Evolutionary conservation across 2,329 filamentous ascomycete genomes (phyloP).

Genomic region (Claviceps sp.): DNA sequence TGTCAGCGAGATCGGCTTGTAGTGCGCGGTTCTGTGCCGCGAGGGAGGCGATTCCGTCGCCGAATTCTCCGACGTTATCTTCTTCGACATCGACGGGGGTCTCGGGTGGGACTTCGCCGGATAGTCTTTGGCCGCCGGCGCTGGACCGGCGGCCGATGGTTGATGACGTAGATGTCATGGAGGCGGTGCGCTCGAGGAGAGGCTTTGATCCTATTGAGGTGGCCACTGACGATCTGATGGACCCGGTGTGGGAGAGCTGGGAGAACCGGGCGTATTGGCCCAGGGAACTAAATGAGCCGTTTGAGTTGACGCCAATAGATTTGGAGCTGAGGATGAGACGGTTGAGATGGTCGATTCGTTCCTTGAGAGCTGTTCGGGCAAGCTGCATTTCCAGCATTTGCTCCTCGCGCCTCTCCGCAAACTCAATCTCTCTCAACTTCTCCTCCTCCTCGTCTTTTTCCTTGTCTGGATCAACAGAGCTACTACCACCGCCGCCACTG

Average conservation of each 20-base stretch:
- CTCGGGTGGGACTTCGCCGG: constrained; percentile 26
- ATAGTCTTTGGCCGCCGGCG: constrained; percentile 25
- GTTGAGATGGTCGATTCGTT: constrained; percentile 94
- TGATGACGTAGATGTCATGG: constrained; percentile 50
- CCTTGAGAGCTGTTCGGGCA: constrained; percentile 86
- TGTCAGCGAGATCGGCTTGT: constrained; percentile 89
- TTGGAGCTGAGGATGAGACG: constrained; percentile 90
- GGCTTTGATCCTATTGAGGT: constrained; percentile 41
- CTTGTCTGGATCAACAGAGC: constrained; percentile 34
- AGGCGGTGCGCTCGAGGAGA: constrained; percentile 49
- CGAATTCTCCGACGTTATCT: constrained; percentile 66
- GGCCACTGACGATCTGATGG: constrained; percentile 56
- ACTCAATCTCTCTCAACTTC: constrained; percentile 61
- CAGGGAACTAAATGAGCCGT: constrained; percentile 56
- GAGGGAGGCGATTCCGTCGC: constrained; percentile 72
- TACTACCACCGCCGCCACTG: constrained; percentile 37
- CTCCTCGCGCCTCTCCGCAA: constrained; percentile 79
- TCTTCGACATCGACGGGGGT: constrained; percentile 41
- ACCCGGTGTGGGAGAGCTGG: constrained; percentile 39
- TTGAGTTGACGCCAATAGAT: constrained; percentile 81
- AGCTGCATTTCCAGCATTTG: constrained; percentile 98
- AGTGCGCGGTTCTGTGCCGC: constrained; percentile 80
- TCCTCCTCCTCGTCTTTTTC: constrained; percentile 57
- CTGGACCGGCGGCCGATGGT: constrained; percentile 43
- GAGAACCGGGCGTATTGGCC: constrained; percentile 50